These are phyloP conservation scores for Penicillium lagena DNA, from an alignment of 495 filamentous ascomycete species.

Conservation along the genomic window DNA sequence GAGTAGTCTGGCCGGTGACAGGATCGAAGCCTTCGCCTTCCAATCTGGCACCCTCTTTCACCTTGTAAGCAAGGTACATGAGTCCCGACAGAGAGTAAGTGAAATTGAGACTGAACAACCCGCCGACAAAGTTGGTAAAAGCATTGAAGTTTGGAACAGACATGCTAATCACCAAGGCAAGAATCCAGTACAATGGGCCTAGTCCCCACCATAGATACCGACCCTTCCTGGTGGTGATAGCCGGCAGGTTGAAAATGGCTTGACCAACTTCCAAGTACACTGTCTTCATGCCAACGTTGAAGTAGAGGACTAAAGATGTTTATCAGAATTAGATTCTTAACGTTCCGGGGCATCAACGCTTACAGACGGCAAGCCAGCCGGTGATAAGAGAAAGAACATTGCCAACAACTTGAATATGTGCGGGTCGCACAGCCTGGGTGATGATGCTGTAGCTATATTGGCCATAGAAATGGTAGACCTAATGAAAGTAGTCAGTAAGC, in stretches of 20 bases:
- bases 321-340: too few species aligned
- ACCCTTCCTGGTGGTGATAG: conserved; percentile 37
- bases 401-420: conserved; percentile 44
- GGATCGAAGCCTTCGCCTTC: conserved; percentile 42
- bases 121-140: conserved; percentile 27
- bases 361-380: conserved; percentile 43
- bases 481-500: too few species aligned
- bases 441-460: conserved; percentile 44
- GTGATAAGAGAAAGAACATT: conserved; percentile 50
- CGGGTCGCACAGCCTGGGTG: conserved; percentile 42
- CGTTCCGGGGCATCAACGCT: too few species aligned
- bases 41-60: conserved; percentile 32
- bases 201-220: conserved; percentile 44
- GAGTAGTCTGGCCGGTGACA: conserved; percentile 23
- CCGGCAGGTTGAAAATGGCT: conserved; percentile 42
- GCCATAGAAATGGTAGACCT: conserved; percentile 52
- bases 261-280: conserved; percentile 52
- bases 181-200: conserved; percentile 49
- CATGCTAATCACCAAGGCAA: conserved; percentile 41
- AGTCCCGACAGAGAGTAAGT: conserved; percentile 41
- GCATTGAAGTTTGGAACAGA: conserved; percentile 40
- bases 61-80: conserved; percentile 32
- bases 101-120: conserved; percentile 34
- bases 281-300: conserved; percentile 59
- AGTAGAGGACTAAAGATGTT: conserved; percentile 20